Percentiles rank a stretch among this genome's conserved stretches.
Evolutionary conservation across 2,329 filamentous ascomycete genomes (phyloP).

Genomic region (Pestalotiopsis fici): DNA sequence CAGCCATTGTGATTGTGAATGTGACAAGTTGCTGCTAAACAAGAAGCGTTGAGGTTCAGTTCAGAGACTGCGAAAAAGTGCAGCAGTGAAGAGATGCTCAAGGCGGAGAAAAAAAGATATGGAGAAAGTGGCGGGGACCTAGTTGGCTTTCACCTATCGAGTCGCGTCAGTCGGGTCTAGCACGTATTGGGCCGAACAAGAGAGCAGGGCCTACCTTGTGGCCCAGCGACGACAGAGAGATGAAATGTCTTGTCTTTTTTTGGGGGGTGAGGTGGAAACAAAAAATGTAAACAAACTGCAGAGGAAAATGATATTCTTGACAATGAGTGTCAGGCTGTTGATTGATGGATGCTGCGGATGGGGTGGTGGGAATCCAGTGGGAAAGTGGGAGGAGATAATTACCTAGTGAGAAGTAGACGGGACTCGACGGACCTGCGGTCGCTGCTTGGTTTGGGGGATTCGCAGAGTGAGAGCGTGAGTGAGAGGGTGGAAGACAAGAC

Average conservation of each 20-base stretch:
- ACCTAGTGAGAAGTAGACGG: not conserved
- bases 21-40: not conserved
- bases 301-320: not conserved
- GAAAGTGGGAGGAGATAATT: too few species aligned
- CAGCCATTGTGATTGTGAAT: constrained; percentile 52
- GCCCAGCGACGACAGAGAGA: not conserved
- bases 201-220: not conserved
- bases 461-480: not conserved
- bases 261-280: not conserved
- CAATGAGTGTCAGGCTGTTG: too few species aligned
- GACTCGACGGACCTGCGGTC: too few species aligned
- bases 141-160: not conserved
- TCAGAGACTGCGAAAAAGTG: constrained; percentile 6
- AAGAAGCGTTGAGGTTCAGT: not conserved
- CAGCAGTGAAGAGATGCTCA: constrained; percentile 10
- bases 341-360: too few species aligned
- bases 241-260: not conserved
- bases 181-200: not conserved
- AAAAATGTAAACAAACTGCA: not conserved
- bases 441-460: too few species aligned
- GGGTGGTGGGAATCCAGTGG: not conserved
- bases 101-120: constrained; percentile 21
- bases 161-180: constrained; percentile 1
- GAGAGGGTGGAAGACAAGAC: constrained; percentile 1
- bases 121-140: constrained; percentile 8